Evolutionary conservation across 208 protist genomes (phyloP), one percentile per base, ranked within the genome.

Genomic region (Crithidia expoeki): DNA sequence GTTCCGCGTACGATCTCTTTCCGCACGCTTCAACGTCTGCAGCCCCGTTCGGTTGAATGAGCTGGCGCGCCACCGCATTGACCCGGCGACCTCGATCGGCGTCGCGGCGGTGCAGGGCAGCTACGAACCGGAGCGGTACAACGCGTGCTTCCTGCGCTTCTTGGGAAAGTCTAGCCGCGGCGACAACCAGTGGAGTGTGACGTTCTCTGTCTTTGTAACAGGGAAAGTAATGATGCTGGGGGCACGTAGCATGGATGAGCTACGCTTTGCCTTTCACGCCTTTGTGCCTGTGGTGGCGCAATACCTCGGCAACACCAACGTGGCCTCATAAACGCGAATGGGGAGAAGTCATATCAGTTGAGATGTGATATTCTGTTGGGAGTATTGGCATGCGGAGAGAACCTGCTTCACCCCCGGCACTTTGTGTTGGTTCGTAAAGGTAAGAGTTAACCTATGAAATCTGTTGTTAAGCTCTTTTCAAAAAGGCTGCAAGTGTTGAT

Each of bases 81-180:
- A 80, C 25, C 60, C 68, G 0, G 65, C 44, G 21, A 58, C 68
- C n/a, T 59, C 60, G 49, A 49, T 70, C 50, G 86, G 86, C 23
- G 67, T 92, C 28, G 72, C 74, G 23, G 58, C 52, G 34, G 72
- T 94, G 25, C 81, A 83, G 42, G 83, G 82, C 59, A 92, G 80
- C 75, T 96, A 92, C 70, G 92, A 96, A 62, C 92, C 92, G 14
- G 89, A 96, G 76, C 81, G 89, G 21, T 93, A 94, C 61, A 88
- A 81, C 72, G 92, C 83, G n/a, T 94, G 89, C 50, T 73, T 89
- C 10, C 55, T 96, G 19, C 83, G 85, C 23, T 77, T 96, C 2
- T 33, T 80, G 2, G 89, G 92, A 17, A 86, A 76, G 53, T 86
- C 85, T 4, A 27, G 46, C 16, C 57, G 66, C 7, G 56, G 56